A percentile compares a stretch with the other conserved stretches of the same genome.
These are phyloP conservation scores for Sporothrix pseudoabietina DNA, from an alignment of 2,329 filamentous ascomycete genomes.

Conservation along the genomic window DNA sequence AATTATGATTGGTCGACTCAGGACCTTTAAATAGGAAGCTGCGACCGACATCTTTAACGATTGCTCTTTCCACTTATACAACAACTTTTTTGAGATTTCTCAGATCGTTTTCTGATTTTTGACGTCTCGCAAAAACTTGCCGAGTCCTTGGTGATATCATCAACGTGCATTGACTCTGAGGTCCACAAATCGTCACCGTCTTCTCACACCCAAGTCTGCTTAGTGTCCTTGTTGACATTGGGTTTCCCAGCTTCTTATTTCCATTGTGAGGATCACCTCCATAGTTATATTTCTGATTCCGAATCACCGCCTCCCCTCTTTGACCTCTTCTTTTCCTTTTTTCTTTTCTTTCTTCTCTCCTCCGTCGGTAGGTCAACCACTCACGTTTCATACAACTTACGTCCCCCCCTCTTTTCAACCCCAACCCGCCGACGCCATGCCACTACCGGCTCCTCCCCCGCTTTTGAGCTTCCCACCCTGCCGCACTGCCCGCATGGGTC, in stretches of 20 bases:
- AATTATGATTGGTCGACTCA: background rate
- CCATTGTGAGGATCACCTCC: background rate
- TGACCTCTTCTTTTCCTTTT: background rate
- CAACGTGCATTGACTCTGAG: background rate
- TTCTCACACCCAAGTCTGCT: background rate
- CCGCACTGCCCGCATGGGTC: background rate
- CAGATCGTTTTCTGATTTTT: background rate
- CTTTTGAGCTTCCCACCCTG: conserved; percentile 4
- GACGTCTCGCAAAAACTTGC: background rate
- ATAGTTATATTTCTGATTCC: background rate
- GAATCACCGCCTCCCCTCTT: background rate
- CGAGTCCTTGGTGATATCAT: background rate
- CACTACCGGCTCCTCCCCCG: conserved; percentile 14
- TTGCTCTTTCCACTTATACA: conserved; percentile 12
- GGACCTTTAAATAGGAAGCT: conserved; percentile 24
- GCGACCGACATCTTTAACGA: conserved; percentile 4
- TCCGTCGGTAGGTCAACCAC: background rate
- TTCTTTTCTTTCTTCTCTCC: background rate
- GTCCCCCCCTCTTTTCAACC: too few relatives aligned
- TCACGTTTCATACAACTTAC: background rate
- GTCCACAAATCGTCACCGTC: background rate
- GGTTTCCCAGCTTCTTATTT: background rate
- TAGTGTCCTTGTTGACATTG: background rate
- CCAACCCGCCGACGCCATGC: background rate
- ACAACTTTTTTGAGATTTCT: conserved; percentile 1